Evolutionary conservation across 1,139 yeast species (phyloP), one percentile per base, ranked within the genome.

Genomic region (Hanseniaspora gamundiae): DNA sequence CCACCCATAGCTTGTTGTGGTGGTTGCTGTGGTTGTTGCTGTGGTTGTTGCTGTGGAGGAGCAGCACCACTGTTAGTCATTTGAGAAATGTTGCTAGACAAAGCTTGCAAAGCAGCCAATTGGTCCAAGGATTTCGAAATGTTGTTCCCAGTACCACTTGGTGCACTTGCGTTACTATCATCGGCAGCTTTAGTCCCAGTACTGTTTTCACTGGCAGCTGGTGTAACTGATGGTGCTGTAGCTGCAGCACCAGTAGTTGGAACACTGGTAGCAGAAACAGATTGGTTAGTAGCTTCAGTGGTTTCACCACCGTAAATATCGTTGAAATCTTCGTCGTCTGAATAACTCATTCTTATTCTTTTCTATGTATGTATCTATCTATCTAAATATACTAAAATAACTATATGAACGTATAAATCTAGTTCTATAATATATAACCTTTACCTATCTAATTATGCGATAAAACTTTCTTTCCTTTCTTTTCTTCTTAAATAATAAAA

Each of bases 261-360:
- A 10, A 16, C 35, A 30, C 46, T 42, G 10, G 43, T 17, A 29
- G 26, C 33, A 21, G 42, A 17, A 41, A 41, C 42, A 27, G 49
- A 41, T 14, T 45, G 39, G 5, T 39, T 30, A 27, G 43, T 41
- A 29, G 45, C 44, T n/a, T 36, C 38, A 22, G 46, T 48, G 17
- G 50, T 45, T 35, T 49, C 43, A 43, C 63, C 69, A 43, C 69
- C 70, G 48, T 82, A 82, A 64, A 82, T 79, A 62, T 82, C 91
- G 62, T 81, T 85, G 63, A 82, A 82, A 64, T 83, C 87, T 65
- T 85, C 95, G 66, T 86, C 95, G 67, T 86, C 95, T 60, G 65
- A 61, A 43, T 49, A 49, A 49, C 60, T 60, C 65, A 60, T 60
- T 45, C 41, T 50, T 72, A 66, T 48, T 71, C n/a, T n/a, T n/a